Base-by-base conservation (phyloP, 306 rosid genomes). In the Dalbergia cochinchinensis region DNA sequence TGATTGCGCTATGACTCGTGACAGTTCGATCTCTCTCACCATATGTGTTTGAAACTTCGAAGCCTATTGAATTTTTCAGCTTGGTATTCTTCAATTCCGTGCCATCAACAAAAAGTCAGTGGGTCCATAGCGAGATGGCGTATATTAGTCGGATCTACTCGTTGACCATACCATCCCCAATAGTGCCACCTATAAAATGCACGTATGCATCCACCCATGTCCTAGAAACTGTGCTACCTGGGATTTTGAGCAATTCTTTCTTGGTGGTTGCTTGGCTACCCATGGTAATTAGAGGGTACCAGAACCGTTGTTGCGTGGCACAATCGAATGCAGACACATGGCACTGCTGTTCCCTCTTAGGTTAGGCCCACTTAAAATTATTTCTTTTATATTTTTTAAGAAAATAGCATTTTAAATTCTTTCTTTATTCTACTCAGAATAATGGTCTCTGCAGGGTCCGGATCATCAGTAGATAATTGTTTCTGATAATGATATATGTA, bases 141-240 rank as follows among this genome's bases (percentile, higher is more conserved):
- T 44, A 33, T 51, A 48, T 68, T 55, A 45, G 16, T 72, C n/a
- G 78, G 35, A 57, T 41, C 12, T 16, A 54, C 9, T 35, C 22
- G 81, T 79, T 78, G 86, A 83, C 86, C 79, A 74, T 65, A 18
- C 26, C 18, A 15, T 54, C 20, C 62, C 51, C 41, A 1, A 54
- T 35, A 3, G 6, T n/a, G 65, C 8, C 55, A 45, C 53, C 42
- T 22, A 22, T 22, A 22, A 22, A 22, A 22, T 22, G 26, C 1
- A 22, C 26, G 26, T 22, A 44, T 44, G 34, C 34, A 14, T 14
- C 57, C 19, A 55, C 20, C 61, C 57, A 51, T 51, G 65, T 9
- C 12, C 15, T 8, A 22, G 65, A 33, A 22, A 13, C 55, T 42
- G 12, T 9, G 61, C 59, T 15, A 41, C 26, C 39, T 58, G 42